Percentiles rank a stretch among this genome's conserved stretches.
Conservation (phyloP, 2,329 filamentous ascomycete species). For the Paraphoma sp. region DNA sequence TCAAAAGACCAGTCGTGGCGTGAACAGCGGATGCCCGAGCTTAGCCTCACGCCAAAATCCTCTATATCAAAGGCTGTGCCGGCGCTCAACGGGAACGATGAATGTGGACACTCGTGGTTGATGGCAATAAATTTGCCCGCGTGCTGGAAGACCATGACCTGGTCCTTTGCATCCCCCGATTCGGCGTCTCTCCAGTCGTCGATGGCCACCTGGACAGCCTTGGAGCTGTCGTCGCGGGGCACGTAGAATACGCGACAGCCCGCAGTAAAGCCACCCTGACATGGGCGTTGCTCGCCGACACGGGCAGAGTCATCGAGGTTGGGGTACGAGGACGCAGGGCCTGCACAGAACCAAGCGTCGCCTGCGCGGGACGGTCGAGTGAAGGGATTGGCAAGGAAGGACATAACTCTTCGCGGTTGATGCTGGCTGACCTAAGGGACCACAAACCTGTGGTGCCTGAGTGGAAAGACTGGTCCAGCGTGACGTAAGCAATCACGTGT, state of each 20-base stretch:
- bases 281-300: constrained; percentile 23
- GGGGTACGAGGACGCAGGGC: constrained; percentile 25
- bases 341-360: constrained; percentile 33
- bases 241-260: constrained; percentile 35
- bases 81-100: constrained; percentile 69
- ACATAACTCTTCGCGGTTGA: constrained; percentile 9
- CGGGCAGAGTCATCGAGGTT: constrained; percentile 18
- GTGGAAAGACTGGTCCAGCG: neutral
- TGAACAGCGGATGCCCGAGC: constrained; percentile 69
- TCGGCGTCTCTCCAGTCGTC: constrained; percentile 35
- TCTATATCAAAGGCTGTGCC: constrained; percentile 73
- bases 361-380: constrained; percentile 25
- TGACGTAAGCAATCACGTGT: neutral
- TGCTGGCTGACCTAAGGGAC: too few species aligned
- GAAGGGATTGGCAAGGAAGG: constrained; percentile 29
- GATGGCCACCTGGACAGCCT: constrained; percentile 22
- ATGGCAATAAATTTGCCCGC: constrained; percentile 70
- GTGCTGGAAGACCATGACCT: constrained; percentile 71
- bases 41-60: constrained; percentile 70
- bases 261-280: constrained; percentile 14
- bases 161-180: constrained; percentile 53
- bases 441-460: too few species aligned
- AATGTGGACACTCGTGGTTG: constrained; percentile 72
- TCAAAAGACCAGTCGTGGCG: constrained; percentile 78
- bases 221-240: constrained; percentile 27